Conservation (phyloP, 176 grass and related monocot genomes). For the Elymus sibiricus region DNA sequence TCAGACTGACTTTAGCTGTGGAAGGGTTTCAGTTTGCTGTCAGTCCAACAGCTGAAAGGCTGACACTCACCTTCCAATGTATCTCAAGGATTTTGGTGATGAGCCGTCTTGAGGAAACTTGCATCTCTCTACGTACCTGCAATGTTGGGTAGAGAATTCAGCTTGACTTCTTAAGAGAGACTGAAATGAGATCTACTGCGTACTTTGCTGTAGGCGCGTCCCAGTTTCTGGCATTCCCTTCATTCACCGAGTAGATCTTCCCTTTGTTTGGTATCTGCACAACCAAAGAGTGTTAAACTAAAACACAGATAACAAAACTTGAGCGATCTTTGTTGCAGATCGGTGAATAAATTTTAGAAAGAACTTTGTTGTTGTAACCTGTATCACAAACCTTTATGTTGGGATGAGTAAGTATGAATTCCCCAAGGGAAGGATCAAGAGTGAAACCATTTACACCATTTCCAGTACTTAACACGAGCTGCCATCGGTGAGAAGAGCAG, state of each 20-base stretch:
- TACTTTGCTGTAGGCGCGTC: slow-evolving; percentile 76
- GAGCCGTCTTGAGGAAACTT: slow-evolving; percentile 79
- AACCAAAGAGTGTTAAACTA: not conserved
- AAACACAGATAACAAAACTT: not conserved
- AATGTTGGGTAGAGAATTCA: slow-evolving; percentile 13
- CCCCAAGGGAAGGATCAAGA: slow-evolving; percentile 73
- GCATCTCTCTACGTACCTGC: slow-evolving; percentile 89
- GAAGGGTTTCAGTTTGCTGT: not conserved
- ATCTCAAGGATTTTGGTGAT: slow-evolving; percentile 93
- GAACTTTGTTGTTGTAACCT: not conserved
- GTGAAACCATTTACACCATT: slow-evolving; percentile 80
- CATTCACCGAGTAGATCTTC: slow-evolving; percentile 93
- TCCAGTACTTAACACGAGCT: slow-evolving; percentile 83
- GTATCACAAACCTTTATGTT: slow-evolving; percentile 55
- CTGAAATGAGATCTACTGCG: not conserved
- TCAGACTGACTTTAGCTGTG: not conserved
- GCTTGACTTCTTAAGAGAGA: not conserved
- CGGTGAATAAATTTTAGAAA: not conserved
- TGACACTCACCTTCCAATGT: slow-evolving; percentile 73
- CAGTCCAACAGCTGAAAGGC: not conserved
- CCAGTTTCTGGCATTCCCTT: slow-evolving; percentile 98
- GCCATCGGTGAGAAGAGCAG: not conserved
- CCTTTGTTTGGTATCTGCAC: slow-evolving; percentile 80
- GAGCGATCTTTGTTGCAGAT: not conserved
- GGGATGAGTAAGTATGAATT: slow-evolving; percentile 76